phyloP scores from a whole-genome alignment of 805 yeast genomes.

The Brettanomyces custersianus region DNA sequence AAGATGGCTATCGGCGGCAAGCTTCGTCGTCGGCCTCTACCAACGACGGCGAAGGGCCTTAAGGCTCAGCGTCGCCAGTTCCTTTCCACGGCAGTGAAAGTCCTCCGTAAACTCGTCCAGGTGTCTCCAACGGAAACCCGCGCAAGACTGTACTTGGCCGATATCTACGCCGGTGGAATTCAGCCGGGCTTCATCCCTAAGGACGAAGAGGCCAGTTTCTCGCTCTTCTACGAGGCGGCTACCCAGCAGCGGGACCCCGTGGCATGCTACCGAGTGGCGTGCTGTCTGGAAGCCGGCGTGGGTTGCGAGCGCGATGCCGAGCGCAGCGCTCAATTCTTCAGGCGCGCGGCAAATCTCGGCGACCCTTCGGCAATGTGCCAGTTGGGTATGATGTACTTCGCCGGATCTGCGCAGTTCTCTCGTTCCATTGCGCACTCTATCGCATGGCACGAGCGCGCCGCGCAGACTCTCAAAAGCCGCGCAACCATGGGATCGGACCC shows the following conservation, averaged over 20 bases:
- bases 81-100: conserved; percentile 47
- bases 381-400: conserved; percentile 54
- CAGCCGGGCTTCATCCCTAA: conserved; percentile 40
- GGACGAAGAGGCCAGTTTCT: conserved; percentile 54
- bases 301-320: conserved; percentile 36
- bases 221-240: conserved; percentile 52
- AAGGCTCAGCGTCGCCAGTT: conserved; percentile 47
- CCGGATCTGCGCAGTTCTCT: conserved; percentile 26
- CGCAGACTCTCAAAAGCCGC: conserved; percentile 15
- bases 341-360: conserved; percentile 52
- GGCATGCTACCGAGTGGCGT: conserved; percentile 62
- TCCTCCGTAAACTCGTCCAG: conserved; percentile 45
- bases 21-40: conserved; percentile 29
- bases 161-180: conserved; percentile 43
- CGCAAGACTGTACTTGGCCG: conserved; percentile 52
- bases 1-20: conserved; percentile 41
- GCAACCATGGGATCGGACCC: conserved; percentile 25
- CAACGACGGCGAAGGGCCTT: conserved; percentile 33
- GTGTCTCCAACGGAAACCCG: conserved; percentile 40
- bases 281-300: conserved; percentile 59
- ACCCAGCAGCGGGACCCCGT: conserved; percentile 40
- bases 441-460: conserved; percentile 21
- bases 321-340: conserved; percentile 46
- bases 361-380: conserved; percentile 65
- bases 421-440: conserved; percentile 20